phyloP scores from a whole-genome alignment of 257 asterid species.

The Cruciata laevipes region DNA sequence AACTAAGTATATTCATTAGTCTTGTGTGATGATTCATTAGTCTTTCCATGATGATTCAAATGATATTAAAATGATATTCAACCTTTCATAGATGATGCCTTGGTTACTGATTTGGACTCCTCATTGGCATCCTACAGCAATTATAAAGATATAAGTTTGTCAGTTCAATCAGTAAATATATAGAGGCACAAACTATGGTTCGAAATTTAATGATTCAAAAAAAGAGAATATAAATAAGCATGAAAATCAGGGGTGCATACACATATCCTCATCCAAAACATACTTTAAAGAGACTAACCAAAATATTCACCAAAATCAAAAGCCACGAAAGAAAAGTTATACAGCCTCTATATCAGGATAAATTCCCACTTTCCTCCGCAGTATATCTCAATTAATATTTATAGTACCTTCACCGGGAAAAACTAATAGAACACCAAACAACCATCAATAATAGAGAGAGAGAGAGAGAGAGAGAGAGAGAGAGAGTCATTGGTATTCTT shows the following conservation, averaged over 20 bases:
- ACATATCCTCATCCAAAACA: background rate
- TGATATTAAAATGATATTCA: background rate
- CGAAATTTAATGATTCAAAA: background rate
- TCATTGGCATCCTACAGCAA: conserved; percentile 73
- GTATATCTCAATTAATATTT: background rate
- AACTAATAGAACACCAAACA: background rate
- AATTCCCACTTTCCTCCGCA: background rate
- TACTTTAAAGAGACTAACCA: background rate
- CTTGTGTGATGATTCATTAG: background rate
- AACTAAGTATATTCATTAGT: background rate
- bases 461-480: background rate
- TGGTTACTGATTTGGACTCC: conserved; percentile 77
- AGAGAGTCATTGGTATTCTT: background rate
- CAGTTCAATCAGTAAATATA: background rate
- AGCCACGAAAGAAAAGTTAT: background rate
- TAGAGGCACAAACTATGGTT: background rate
- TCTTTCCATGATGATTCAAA: background rate
- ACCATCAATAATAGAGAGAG: background rate
- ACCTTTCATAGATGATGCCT: conserved; percentile 92
- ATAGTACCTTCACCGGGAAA: background rate
- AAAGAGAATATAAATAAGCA: background rate
- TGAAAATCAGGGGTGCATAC: background rate
- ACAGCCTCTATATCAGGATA: background rate
- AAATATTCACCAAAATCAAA: background rate
- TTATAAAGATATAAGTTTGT: background rate